Conservation (phyloP, 2,329 filamentous ascomycete genomes). For the Ascochyta fabae region DNA sequence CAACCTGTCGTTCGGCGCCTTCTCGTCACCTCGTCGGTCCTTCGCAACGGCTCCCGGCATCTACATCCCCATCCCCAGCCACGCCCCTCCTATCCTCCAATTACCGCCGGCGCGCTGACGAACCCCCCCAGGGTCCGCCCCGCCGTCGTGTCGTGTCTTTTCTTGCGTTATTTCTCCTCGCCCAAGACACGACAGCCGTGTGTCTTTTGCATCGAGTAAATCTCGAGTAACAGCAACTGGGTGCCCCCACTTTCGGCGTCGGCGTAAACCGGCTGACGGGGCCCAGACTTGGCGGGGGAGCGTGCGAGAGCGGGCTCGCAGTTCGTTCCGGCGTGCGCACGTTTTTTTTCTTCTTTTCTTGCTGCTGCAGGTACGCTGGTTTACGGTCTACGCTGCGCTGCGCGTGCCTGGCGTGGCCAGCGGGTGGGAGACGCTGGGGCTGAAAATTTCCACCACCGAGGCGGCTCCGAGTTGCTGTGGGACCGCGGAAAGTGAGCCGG, state of each 20-base stretch:
- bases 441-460: slow-evolving; percentile 15
- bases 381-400: not conserved
- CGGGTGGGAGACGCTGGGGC: not conserved
- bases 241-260: slow-evolving; percentile 3
- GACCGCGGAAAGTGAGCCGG: not conserved
- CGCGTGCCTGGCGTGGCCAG: too few species aligned
- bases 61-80: not conserved
- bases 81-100: not conserved
- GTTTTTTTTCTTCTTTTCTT: not conserved
- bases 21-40: not conserved
- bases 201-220: slow-evolving; percentile 14
- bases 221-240: slow-evolving; percentile 10
- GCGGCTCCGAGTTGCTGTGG: slow-evolving; percentile 2
- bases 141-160: too few species aligned
- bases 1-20: not conserved
- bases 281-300: not conserved
- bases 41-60: not conserved
- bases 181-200: not conserved
- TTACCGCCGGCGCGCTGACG: not conserved
- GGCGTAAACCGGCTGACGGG: slow-evolving; percentile 7
- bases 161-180: slow-evolving; percentile 2
- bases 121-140: slow-evolving; percentile 1
- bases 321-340: not conserved
- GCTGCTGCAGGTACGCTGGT: slow-evolving; percentile 11
- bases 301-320: not conserved